Conservation (phyloP, 129 eudicot genomes). For the Kitagawia praeruptora region DNA sequence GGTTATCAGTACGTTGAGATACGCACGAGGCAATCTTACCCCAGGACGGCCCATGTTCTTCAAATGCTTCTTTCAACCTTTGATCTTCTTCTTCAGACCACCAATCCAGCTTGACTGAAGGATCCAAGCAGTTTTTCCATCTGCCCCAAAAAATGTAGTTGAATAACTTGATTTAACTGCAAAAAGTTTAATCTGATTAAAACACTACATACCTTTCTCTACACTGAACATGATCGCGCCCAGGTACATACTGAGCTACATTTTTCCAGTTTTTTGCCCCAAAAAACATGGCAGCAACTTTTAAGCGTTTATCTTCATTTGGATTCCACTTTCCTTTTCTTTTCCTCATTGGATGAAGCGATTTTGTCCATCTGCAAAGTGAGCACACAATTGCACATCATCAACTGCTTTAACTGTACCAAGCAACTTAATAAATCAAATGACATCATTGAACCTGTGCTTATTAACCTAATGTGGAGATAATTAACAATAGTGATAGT, state of each 20-base stretch:
- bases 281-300: slow-evolving; percentile 64
- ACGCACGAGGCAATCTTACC: slow-evolving; percentile 63
- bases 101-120: slow-evolving; percentile 46
- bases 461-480: not conserved
- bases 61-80: slow-evolving; percentile 48
- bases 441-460: not conserved
- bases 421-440: not conserved
- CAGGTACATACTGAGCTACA: slow-evolving; percentile 68
- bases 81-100: slow-evolving; percentile 88
- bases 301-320: slow-evolving; percentile 74
- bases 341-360: slow-evolving; percentile 66
- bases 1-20: slow-evolving; percentile 80
- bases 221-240: slow-evolving; percentile 78
- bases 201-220: slow-evolving; percentile 57
- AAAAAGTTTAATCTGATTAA: not conserved
- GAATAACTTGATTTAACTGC: slow-evolving; percentile 2
- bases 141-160: slow-evolving; percentile 28
- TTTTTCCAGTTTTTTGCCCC: slow-evolving; percentile 75
- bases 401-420: not conserved
- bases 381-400: not conserved
- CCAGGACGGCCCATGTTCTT: slow-evolving; percentile 62
- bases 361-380: slow-evolving; percentile 62
- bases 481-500: not conserved
- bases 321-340: slow-evolving; percentile 62
- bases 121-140: slow-evolving; percentile 85